Base-by-base conservation (phyloP, 2,329 filamentous ascomycete genomes). In the Cercospora nicotianae region DNA sequence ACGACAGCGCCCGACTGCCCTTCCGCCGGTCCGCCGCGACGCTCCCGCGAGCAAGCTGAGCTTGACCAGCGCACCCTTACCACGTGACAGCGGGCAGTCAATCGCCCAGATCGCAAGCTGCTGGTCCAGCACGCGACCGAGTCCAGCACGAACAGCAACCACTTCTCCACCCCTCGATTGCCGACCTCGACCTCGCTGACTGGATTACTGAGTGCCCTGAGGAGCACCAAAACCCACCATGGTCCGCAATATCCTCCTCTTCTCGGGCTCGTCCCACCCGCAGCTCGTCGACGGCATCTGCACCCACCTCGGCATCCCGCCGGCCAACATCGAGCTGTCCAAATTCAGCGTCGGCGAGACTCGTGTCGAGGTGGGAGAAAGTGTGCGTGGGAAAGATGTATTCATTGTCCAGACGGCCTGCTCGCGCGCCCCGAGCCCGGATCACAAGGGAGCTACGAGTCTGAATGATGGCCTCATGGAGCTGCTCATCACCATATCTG, bases 291-390 rank as follows among this genome's bases (percentile, higher is more conserved):
- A 96, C 75, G 91, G 86, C 69, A 92, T 99, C 78, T 96, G 92
- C 86, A 91, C 91, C 75, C 90, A 93, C 74, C 90, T 99, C 68
- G 92, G 94, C 74, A 89, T 99, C 64, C 90, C 93, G n/a, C 85
- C 88, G 20, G 92, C 93, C 74, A 90, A 93, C 77, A 91, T 94
- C 74, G 89, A 94, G 69, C 88, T 98, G 60, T 87, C 86, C 78
- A 97, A 97, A 83, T 99, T 99, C 83, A 92, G 93, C 33, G 93
- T 95, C 63, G 95, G 95, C 73, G 95, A 98, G 83, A 96, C 92
- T 73, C 89, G 94, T 65, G 94, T 96, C 71, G 95, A 98, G 81
- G 96, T 99, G 77, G 87, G 94, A 79, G 95, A 99, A 81, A 97
- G 93, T 13, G 95, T 99, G 62, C 91, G 95, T 75, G 95, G 92